phyloP scores from a whole-genome alignment of 2,329 filamentous ascomycete species.

The Trichophyton equinum region DNA sequence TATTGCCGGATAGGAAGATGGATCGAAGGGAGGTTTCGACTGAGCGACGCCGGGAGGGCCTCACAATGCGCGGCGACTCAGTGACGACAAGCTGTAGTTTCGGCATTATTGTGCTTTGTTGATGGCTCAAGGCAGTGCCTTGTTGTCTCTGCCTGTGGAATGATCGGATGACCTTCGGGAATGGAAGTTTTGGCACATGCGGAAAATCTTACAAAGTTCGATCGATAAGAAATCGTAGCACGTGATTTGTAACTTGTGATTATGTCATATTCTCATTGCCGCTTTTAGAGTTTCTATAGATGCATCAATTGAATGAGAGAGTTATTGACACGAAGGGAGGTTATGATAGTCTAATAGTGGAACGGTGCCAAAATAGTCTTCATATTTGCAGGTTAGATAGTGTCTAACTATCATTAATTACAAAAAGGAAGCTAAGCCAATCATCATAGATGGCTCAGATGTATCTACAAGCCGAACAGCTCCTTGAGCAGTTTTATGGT shows the following conservation, averaged over 20 bases:
- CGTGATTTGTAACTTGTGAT: not conserved
- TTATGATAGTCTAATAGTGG: not conserved
- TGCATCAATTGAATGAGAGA: not conserved
- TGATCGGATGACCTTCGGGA: not conserved
- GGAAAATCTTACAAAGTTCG: not conserved
- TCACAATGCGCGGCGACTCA: slow-evolving; percentile 33
- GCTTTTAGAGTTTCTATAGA: not conserved
- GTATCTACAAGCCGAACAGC: slow-evolving; percentile 43
- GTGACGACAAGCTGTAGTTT: slow-evolving; percentile 28
- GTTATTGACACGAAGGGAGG: not conserved
- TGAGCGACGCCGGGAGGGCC: slow-evolving; percentile 12
- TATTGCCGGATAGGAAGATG: slow-evolving; percentile 1
- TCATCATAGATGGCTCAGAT: not conserved
- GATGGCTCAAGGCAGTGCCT: not conserved
- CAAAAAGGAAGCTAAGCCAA: not conserved
- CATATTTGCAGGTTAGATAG: not conserved
- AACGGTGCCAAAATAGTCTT: not conserved
- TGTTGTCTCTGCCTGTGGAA: not conserved
- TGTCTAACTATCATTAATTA: not conserved
- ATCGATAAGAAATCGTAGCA: not conserved
- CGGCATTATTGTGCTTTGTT: slow-evolving; percentile 24
- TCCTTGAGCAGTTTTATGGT: slow-evolving; percentile 69
- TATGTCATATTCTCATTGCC: not conserved
- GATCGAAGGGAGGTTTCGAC: not conserved
- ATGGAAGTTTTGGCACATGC: not conserved